Percentiles rank a stretch among this genome's conserved stretches.
Evolutionary conservation across 2,329 filamentous ascomycete genomes (phyloP).

Genomic region (Curvularia verruculosa): DNA sequence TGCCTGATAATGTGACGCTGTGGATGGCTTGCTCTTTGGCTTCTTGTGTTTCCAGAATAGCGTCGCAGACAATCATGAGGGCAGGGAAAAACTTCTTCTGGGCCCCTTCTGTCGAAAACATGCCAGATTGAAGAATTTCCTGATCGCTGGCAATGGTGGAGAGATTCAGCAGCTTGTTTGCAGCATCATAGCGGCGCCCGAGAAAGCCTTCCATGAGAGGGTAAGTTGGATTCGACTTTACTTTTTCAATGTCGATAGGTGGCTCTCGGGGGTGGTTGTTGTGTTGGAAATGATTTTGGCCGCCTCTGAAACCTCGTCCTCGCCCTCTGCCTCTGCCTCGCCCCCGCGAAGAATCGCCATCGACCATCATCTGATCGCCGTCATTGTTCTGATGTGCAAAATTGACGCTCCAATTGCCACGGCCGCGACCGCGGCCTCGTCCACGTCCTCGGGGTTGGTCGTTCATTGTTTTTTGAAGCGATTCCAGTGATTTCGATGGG

Average conservation of each 20-base stretch:
- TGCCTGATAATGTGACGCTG: conserved; percentile 81
- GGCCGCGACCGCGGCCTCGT: conserved; percentile 25
- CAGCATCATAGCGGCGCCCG: conserved; percentile 72
- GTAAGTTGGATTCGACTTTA: conserved; percentile 50
- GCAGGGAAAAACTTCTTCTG: conserved; percentile 90
- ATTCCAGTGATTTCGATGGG: not conserved
- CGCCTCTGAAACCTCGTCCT: conserved; percentile 21
- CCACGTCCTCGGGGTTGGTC: conserved; percentile 26
- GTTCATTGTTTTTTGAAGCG: conserved; percentile 11
- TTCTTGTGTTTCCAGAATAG: conserved; percentile 72
- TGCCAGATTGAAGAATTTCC: conserved; percentile 73
- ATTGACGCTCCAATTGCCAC: conserved; percentile 15
- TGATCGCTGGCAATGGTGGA: conserved; percentile 77
- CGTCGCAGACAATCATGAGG: conserved; percentile 84
- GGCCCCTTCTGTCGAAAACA: conserved; percentile 73
- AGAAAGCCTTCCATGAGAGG: conserved; percentile 74
- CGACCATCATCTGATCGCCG: conserved; percentile 22
- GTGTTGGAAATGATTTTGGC: conserved; percentile 21
- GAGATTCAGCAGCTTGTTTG: conserved; percentile 79
- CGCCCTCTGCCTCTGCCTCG: conserved; percentile 29
- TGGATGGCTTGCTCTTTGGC: conserved; percentile 79
- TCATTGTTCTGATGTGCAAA: conserved; percentile 13
- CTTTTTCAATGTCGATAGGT: conserved; percentile 54
- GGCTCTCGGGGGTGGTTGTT: conserved; percentile 72
- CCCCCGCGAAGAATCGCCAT: conserved; percentile 18